Evolutionary conservation across 1,139 yeast genomes (phyloP).

Genomic region (Yamadazyma dushanensis): DNA sequence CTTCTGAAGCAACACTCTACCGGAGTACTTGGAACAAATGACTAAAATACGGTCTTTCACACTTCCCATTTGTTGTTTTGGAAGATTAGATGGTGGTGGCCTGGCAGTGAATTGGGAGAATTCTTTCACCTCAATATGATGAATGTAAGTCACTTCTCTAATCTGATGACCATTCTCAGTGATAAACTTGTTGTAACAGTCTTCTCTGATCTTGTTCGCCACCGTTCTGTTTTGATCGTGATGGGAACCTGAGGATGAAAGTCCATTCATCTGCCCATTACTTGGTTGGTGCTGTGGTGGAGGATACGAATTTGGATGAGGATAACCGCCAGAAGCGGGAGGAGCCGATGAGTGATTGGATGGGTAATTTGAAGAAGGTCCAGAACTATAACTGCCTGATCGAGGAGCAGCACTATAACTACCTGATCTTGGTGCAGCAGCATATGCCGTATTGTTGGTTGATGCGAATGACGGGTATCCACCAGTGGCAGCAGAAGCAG

Average conservation of each 20-base stretch:
- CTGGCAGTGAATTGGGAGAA: slow-evolving; percentile 38
- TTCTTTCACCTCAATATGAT: slow-evolving; percentile 41
- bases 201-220: slow-evolving; percentile 39
- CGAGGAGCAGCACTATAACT: slow-evolving; percentile 3
- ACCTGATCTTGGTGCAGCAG: slow-evolving; percentile 2
- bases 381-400: slow-evolving; percentile 1
- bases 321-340: slow-evolving; percentile 1
- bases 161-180: slow-evolving; percentile 29
- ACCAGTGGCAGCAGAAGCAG: slow-evolving; percentile 3
- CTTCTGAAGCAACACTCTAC: slow-evolving; percentile 76
- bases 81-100: slow-evolving; percentile 39
- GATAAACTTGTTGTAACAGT: slow-evolving; percentile 40
- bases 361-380: too few species aligned
- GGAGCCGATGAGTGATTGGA: too few species aligned
- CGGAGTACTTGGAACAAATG: slow-evolving; percentile 45
- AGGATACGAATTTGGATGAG: neutral
- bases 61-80: slow-evolving; percentile 33
- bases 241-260: neutral
- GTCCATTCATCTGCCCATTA: neutral
- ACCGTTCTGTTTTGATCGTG: slow-evolving; percentile 5
- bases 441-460: neutral
- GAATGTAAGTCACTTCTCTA: slow-evolving; percentile 35
- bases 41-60: slow-evolving; percentile 43
- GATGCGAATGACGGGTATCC: slow-evolving; percentile 8
- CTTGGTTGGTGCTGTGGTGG: neutral